Conservation (phyloP, 164 flowering plant species). For the Umbilicus rupestris region DNA sequence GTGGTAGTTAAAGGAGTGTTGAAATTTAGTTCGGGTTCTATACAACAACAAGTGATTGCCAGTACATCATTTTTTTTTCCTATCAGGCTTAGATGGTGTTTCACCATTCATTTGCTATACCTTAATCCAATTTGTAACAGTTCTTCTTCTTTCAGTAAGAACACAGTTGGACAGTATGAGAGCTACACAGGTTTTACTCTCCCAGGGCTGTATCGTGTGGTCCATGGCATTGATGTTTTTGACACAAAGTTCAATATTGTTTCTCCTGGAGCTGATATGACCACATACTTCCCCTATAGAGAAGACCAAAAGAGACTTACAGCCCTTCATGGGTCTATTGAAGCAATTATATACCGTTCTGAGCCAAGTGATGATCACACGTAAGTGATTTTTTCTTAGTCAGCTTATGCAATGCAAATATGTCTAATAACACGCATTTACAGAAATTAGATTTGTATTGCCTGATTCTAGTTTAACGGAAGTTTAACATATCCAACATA, state of each 20-base stretch:
- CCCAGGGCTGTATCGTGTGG: conserved; percentile 87
- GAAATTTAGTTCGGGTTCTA: not conserved
- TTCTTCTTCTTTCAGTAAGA: conserved; percentile 49
- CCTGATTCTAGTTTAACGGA: not conserved
- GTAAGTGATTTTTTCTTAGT: conserved; percentile 31
- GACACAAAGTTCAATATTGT: conserved; percentile 99
- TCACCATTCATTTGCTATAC: not conserved
- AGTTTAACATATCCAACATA: not conserved
- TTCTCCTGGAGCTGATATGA: conserved; percentile 92
- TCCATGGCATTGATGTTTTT: conserved; percentile 93
- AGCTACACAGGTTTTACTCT: conserved; percentile 85
- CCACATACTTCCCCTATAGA: conserved; percentile 66
- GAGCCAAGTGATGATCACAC: conserved; percentile 68
- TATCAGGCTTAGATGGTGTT: not conserved
- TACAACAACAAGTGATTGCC: not conserved
- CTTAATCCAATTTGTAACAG: not conserved
- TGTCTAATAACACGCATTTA: not conserved
- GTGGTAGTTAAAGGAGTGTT: not conserved
- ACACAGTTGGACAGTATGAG: conserved; percentile 91
- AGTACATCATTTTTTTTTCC: not conserved
- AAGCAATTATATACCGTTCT: conserved; percentile 58
- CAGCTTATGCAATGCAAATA: not conserved
- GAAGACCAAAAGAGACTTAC: conserved; percentile 69
- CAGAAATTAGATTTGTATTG: too few species aligned
- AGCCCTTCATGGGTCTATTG: conserved; percentile 66